Evolutionary conservation across 176 grass and related monocot genomes (phyloP), one percentile per base, ranked within the genome.

Genomic region (Bonia amplexicaulis): DNA sequence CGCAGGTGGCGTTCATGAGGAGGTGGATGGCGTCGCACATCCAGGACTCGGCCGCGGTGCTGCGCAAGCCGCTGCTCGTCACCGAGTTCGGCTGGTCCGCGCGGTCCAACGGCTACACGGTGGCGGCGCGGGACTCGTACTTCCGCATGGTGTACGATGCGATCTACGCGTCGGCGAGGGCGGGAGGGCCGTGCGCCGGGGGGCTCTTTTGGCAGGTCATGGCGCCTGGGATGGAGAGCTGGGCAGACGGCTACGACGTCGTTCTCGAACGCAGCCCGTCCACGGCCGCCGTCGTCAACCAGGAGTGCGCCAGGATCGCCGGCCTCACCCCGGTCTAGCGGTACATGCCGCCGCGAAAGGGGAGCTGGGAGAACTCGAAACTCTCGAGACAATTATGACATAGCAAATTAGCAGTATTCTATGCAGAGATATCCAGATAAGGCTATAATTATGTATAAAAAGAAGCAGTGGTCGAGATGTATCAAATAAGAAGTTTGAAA

Each of bases 131-230:
- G 40, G 94, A 97, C 57, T 11, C 69, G 52, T 92, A 89, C 85
- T 83, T 92, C 77, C 33, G 53, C 61, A 87, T 61, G 65, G 87
- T 97, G 64, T 94, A 78, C 62, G 86, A 85, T 33, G 42, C 68
- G 19, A 77, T 94, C 25, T 94, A 94, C 54, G 57, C 70, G 17
- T 92, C 92, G 6, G 90, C 88, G 27, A 39, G 78, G 5, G 70
- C 42, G 6, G 84, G 84, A 1, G 95, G 90, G 5, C 31, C 95
- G 44, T 89, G 84, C 68, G 95, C 81, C 0, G 92, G 95, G 1
- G 90, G 76, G 0, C 72, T 97, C 23, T 97, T 94, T 78, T 97
- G 92, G 95, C 90, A 97, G 60, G 86, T 94, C 12, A 73, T 97
- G 86, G 90, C 80, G 69, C 73, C 87, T 26, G 90, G 92, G 41